Percentiles rank a stretch among this genome's conserved stretches.
Evolutionary conservation across 768 basidiomycete genomes (phyloP).

Genomic region (Mrakia gelida): DNA sequence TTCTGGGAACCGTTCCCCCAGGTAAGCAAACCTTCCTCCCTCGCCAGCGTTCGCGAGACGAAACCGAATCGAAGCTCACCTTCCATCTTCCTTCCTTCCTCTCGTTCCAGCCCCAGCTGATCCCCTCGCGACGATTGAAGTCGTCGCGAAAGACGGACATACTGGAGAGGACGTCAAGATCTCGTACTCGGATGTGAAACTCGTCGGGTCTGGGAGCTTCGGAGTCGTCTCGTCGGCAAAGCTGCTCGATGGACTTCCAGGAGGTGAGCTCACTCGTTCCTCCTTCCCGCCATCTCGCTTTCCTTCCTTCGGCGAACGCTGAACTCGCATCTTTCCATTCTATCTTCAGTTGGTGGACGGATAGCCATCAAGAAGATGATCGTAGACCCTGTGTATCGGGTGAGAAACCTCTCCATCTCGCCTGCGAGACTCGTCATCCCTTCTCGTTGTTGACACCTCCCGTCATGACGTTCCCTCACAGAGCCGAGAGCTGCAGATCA

Average conservation of each 20-base stretch:
- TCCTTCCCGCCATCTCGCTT: not conserved
- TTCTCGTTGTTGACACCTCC: too few species aligned
- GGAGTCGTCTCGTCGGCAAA: conserved; percentile 97
- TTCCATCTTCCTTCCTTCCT: conserved; percentile 23
- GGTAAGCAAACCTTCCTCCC: too few species aligned
- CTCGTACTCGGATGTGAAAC: conserved; percentile 93
- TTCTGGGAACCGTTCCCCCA: too few species aligned
- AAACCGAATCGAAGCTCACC: not conserved
- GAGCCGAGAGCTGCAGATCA: conserved; percentile 97
- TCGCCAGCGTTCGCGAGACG: too few species aligned
- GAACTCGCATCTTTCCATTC: too few species aligned
- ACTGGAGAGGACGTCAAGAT: conserved; percentile 78
- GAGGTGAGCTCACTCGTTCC: conserved; percentile 33
- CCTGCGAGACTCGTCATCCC: too few species aligned
- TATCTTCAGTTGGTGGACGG: conserved; percentile 48
- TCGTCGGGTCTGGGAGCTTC: conserved; percentile 96
- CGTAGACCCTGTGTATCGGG: conserved; percentile 68
- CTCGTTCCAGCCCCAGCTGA: conserved; percentile 57
- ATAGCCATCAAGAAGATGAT: conserved; percentile 99
- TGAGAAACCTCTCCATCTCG: too few species aligned
- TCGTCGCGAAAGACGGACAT: conserved; percentile 91
- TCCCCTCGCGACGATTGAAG: conserved; percentile 91
- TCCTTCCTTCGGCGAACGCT: not conserved
- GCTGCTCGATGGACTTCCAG: conserved; percentile 52
- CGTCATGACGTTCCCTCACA: too few species aligned